Evolutionary conservation across 2,329 filamentous ascomycete species (phyloP), one percentile per base, ranked within the genome.

Genomic region (Fusarium mundagurra): DNA sequence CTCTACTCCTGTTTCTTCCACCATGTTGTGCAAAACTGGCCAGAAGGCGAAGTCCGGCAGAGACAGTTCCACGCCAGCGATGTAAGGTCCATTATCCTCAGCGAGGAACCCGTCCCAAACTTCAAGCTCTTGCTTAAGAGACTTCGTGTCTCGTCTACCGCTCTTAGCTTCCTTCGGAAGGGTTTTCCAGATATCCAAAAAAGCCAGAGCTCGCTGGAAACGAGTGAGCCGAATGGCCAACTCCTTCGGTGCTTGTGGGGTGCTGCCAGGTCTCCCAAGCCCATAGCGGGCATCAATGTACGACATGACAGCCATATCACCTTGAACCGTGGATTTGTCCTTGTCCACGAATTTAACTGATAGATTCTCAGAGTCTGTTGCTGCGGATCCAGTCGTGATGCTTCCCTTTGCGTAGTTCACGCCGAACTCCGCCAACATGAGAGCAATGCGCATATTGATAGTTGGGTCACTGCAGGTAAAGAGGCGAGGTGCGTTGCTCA

Each of bases 201-300:
- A 74, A 4, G 72, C 71, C 33, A 83, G 64, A 17, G 74, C 81
- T 51, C 78, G 80, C 54, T 88, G 84, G 72, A 90, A 85, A 44
- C 84, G 80, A 7, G 80, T 84, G 62, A 83, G 82, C 53, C 79
- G 77, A 58, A 72, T 78, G 3, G 84, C 86, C 8, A 85, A 76
- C 24, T 83, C 79, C 10, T 75, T 31, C 10, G 77, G 73, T 2
- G 78, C 57, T 17, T 72, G 63, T 7, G 79, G 74, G 13, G 69
- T 62, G 58, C 79, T 74, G 6, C 71, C 77, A 44, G 75, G 59
- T 59, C 79, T 80, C n/a, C 76, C 72, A 1, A 72, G 67, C 4
- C 85, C 84, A 68, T 90, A 86, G 18, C 85, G 81, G 5, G 87
- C 84, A 67, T 93, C 88, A 2, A 93, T 83, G 67, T 94, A 92